These are phyloP conservation scores for Omphalea diandra DNA, from an alignment of 441 rosid species.

Conservation along the genomic window DNA sequence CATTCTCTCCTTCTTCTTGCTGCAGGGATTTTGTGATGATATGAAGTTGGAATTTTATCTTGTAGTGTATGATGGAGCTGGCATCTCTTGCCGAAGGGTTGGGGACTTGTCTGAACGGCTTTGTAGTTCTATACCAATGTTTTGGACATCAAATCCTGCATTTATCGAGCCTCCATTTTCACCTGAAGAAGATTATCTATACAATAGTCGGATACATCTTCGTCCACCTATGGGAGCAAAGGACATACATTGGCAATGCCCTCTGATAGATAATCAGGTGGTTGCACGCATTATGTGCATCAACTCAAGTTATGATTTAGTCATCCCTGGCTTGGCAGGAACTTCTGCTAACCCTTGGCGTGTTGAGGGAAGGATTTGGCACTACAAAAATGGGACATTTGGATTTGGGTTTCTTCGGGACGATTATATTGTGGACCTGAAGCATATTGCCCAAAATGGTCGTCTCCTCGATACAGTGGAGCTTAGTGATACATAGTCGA, in stretches of 20 bases:
- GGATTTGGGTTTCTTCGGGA: constrained; percentile 83
- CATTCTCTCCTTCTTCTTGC: constrained; percentile 27
- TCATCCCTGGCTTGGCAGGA: constrained; percentile 42
- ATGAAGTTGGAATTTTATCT: constrained; percentile 69
- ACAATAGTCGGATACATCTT: constrained; percentile 51
- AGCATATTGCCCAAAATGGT: constrained; percentile 58
- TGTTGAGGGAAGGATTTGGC: constrained; percentile 87
- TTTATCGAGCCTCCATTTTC: constrained; percentile 50
- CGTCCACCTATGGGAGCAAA: constrained; percentile 32
- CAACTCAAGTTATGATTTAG: constrained; percentile 57
- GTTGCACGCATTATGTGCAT: constrained; percentile 56
- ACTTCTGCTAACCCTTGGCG: constrained; percentile 36
- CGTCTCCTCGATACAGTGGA: constrained; percentile 47
- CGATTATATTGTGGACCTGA: constrained; percentile 60
- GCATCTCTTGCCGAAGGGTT: constrained; percentile 73
- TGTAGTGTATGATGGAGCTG: constrained; percentile 68
- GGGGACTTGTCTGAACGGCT: constrained; percentile 45
- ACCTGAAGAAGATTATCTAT: constrained; percentile 49
- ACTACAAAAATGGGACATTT: constrained; percentile 66
- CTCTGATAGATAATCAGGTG: constrained; percentile 28
- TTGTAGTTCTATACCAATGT: constrained; percentile 54
- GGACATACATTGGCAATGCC: constrained; percentile 12
- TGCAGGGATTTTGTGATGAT: constrained; percentile 72
- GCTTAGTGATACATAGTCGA: constrained; percentile 20
- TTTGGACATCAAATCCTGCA: constrained; percentile 61